Evolutionary conservation across 2,329 filamentous ascomycete genomes (phyloP), one percentile per base, ranked within the genome.

Genomic region (Alternaria hordeiaustralica): DNA sequence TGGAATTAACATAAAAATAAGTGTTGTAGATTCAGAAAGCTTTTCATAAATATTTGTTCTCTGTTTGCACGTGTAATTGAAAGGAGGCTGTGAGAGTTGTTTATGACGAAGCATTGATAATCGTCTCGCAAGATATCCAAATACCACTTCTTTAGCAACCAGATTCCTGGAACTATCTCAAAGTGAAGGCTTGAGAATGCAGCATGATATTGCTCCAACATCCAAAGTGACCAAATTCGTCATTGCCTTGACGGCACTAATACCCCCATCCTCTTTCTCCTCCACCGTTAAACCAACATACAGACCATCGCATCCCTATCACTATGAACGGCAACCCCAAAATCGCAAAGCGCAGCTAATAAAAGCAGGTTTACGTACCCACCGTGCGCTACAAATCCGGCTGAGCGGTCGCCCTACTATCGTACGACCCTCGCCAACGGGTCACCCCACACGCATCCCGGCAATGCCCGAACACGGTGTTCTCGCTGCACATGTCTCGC

Each of bases 361-460:
- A 0, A 23, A 23, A 53, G 49, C 49, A 53, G 49, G 30, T 12
- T 53, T 23, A 20, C 30, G 5, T 23, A 9, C 30, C 33, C 9
- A 20, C 18, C 13, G 11, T 18, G 49, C 49, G 49, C 30, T n/a
- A 18, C 49, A 20, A 18, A 53, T 9, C 49, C 30, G 30, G 28
- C 20, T 25, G 49, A 41, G 28, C 23, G 53, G 53, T 61, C 54
- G 36, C 41, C 26, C 26, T 30, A 61, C 53, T 15, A 57, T 61
- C 58, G 58, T 61, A 61, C 58, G 58, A 57, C 58, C 10, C 30
- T 47, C 45, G 54, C 30, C 20, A 44, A 57, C 23, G 18, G 20
- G 45, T 61, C 58, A 61, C 58, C 44, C 58, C 58, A 61, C 58
- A 46, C 23, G 20, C 30, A 57, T 57, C 10, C 53, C 58, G 53